Evolutionary conservation across 1,139 yeast genomes (phyloP).

Genomic region (Kluyveromyces sp.): DNA sequence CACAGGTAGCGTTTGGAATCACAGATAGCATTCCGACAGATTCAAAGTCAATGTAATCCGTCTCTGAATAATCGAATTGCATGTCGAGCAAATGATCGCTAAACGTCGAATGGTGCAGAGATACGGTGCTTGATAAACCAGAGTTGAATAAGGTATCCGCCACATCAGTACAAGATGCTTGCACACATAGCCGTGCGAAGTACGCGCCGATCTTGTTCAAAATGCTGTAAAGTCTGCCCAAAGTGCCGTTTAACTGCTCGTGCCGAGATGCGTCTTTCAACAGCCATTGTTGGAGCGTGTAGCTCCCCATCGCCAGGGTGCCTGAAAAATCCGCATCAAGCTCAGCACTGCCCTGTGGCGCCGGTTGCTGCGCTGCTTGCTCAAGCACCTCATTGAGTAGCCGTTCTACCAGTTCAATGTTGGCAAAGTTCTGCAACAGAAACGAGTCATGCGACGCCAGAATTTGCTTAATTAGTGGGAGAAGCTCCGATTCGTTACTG

Average conservation of each 20-base stretch:
- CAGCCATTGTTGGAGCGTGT: conserved; percentile 25
- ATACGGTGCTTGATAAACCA: conserved; percentile 9
- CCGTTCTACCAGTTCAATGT: conserved; percentile 16
- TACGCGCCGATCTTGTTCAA: conserved; percentile 21
- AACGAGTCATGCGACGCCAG: conserved; percentile 23
- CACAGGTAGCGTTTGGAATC: conserved; percentile 23
- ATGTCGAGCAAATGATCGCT: conserved; percentile 11
- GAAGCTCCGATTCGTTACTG: conserved; percentile 20
- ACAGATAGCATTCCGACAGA: conserved; percentile 24
- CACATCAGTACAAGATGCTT: conserved; percentile 1
- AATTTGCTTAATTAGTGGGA: conserved; percentile 20
- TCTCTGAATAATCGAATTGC: conserved; percentile 15
- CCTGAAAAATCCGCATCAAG: conserved; percentile 29
- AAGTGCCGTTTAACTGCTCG: no score
- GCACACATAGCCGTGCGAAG: conserved; percentile 20
- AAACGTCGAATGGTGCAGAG: conserved; percentile 12
- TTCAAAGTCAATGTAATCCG: conserved; percentile 15
- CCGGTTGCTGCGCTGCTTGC: conserved; percentile 13
- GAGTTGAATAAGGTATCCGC: conserved; percentile 7
- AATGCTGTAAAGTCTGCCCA: conserved; percentile 14
- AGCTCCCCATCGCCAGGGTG: conserved; percentile 13
- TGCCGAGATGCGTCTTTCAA: conserved; percentile 15
- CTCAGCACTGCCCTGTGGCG: no score
- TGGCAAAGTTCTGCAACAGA: conserved; percentile 28
- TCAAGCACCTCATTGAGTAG: conserved; percentile 10